A percentile compares a stretch with the other conserved stretches of the same genome.
These are phyloP conservation scores for Leishmania lainsoni DNA, from an alignment of 208 protist species.

Conservation along the genomic window DNA sequence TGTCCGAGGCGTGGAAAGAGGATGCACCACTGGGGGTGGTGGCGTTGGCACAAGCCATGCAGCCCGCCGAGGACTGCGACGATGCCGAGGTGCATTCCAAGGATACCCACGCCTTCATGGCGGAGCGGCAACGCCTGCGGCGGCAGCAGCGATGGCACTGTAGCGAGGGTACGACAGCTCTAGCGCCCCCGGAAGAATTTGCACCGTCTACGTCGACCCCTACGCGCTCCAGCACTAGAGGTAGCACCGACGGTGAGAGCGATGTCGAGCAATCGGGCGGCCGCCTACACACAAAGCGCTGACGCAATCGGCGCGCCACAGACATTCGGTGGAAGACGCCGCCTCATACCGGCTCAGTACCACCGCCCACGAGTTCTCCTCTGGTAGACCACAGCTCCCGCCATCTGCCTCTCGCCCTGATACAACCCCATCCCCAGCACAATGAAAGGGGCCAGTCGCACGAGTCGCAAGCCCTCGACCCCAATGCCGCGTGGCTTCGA, in stretches of 20 bases:
- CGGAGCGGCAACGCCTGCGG: background rate
- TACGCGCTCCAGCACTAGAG: background rate
- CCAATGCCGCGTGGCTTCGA: constrained; percentile 34
- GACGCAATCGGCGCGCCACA: background rate
- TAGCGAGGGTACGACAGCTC: background rate
- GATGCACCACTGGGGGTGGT: background rate
- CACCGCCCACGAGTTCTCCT: background rate
- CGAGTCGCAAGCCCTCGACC: background rate
- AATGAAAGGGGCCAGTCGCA: background rate
- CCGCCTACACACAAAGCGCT: background rate
- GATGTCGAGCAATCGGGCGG: too few species aligned
- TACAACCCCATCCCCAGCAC: background rate
- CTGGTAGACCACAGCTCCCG: background rate
- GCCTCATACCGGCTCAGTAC: constrained; percentile 10
- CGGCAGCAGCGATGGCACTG: background rate
- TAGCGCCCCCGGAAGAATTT: background rate
- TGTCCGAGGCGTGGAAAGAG: constrained; percentile 8
- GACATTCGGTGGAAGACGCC: background rate
- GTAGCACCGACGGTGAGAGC: too few species aligned
- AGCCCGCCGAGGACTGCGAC: background rate
- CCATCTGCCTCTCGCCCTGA: background rate
- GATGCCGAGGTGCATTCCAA: constrained; percentile 1
- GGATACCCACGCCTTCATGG: background rate
- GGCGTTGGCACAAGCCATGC: background rate
- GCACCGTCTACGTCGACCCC: background rate